A percentile compares a stretch with the other conserved stretches of the same genome.
phyloP scores from a whole-genome alignment of 164 flowering plant genomes.

The Vitis rotundifolia region DNA sequence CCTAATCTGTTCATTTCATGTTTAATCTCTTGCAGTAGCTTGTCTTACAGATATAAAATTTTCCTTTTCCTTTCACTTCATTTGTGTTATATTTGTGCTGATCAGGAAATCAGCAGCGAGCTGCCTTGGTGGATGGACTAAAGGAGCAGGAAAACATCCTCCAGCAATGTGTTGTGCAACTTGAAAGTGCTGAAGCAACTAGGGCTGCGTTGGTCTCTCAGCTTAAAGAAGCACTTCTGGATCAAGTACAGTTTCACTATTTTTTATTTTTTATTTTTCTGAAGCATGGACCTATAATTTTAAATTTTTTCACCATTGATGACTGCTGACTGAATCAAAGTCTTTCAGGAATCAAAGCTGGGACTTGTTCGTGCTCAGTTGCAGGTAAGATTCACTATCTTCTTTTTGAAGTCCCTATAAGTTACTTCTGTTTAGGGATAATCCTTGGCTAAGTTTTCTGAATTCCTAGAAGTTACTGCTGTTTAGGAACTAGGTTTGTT shows the following conservation, averaged over 20 bases:
- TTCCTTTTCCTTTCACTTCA: not conserved
- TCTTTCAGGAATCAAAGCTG: constrained; percentile 76
- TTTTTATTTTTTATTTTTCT: not conserved
- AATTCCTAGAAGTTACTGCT: too few species aligned
- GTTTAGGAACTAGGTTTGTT: too few species aligned
- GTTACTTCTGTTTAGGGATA: not conserved
- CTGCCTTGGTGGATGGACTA: constrained; percentile 50
- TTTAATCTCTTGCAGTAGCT: not conserved
- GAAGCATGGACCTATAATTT: not conserved
- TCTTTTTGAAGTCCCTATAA: not conserved
- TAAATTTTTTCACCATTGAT: not conserved
- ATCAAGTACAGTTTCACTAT: constrained; percentile 51
- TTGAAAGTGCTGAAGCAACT: constrained; percentile 56
- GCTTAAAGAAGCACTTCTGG: constrained; percentile 79
- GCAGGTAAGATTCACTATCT: constrained; percentile 48
- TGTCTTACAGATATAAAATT: not conserved
- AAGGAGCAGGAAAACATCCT: constrained; percentile 65
- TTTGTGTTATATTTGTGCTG: not conserved
- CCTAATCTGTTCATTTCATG: too few species aligned
- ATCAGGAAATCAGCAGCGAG: constrained; percentile 51
- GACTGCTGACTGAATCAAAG: constrained; percentile 1
- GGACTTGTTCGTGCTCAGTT: constrained; percentile 53
- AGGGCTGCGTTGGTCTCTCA: constrained; percentile 57
- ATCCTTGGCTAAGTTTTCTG: not conserved
- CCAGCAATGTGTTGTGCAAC: constrained; percentile 52